Conservation (phyloP, 768 basidiomycete genomes). For the Lactarius hatsudake region DNA sequence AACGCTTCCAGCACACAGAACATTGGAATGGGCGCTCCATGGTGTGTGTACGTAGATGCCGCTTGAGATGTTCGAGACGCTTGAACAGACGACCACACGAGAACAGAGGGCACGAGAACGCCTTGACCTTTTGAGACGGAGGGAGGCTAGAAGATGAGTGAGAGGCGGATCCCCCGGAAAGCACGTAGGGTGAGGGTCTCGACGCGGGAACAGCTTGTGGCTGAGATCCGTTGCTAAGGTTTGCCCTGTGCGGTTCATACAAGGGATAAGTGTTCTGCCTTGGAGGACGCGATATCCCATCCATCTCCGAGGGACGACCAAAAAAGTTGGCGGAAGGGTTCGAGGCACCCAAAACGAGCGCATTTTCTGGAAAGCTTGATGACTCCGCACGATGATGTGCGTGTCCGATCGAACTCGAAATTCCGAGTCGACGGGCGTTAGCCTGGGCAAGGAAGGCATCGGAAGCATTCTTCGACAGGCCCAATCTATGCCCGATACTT, state of each 20-base stretch:
- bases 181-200: constrained; percentile 29
- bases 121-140: constrained; percentile 41
- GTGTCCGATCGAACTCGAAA: constrained; percentile 15
- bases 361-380: constrained; percentile 19
- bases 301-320: constrained; percentile 9
- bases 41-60: constrained; percentile 86
- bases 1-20: constrained; percentile 70
- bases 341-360: neutral
- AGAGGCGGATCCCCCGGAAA: constrained; percentile 25
- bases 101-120: constrained; percentile 78
- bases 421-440: constrained; percentile 16
- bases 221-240: constrained; percentile 1
- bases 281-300: constrained; percentile 16
- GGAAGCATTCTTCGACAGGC: constrained; percentile 23
- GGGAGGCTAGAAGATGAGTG: constrained; percentile 25
- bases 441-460: constrained; percentile 29
- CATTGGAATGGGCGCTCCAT: constrained; percentile 84
- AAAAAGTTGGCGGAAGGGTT: constrained; percentile 6
- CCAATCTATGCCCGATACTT: constrained; percentile 25
- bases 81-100: constrained; percentile 87
- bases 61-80: constrained; percentile 86
- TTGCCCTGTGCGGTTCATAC: constrained; percentile 23
- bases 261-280: constrained; percentile 25
- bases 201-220: constrained; percentile 22
- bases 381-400: constrained; percentile 15